Base-by-base conservation (phyloP, 495 filamentous ascomycete genomes). In the Aspergillus ellipticus region DNA sequence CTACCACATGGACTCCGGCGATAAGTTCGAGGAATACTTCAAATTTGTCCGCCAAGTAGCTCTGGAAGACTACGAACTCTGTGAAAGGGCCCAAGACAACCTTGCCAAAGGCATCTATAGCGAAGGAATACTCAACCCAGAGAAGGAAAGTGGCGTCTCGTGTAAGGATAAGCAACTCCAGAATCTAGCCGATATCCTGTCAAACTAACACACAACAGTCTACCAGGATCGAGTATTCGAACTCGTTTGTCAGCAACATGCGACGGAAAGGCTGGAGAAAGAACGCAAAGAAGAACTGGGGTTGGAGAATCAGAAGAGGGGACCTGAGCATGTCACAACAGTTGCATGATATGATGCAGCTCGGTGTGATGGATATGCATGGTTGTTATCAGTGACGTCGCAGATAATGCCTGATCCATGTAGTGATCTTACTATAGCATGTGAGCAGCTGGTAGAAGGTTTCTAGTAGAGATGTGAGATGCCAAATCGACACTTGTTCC, bases 31-130 rank as follows among this genome's bases (percentile, higher is more conserved):
- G 54, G 76, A 81, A 15, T 83, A 85, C 58, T 85, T 72, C 59
- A 78, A 77, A 28, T 85, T 85, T 56, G 79, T 83, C 17, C 71
- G 82, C 5, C 82, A 84, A 62, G 82, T 85, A 1, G 82, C 82
- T 0, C 64, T 79, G 61, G 82, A 85, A 55, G 82, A 85, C 52
- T 85, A 70, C 56, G 82, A 84, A 65, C 71, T 85, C 3, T 85
- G 82, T 56, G 80, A 84, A 61, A 80, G 74, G 49, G 81, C 81
- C 7, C 82, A 85, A 62, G 69, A 72, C 28, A 84, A 83, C 51
- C 64, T 85, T 17, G 68, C 76, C 29, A 75, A 67, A 26, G 82
- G 82, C 2, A 72, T 85, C 6, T 85, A 85, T 58, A 67, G 73
- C 2, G 82, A 85, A 61, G 82, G 82, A 0, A 76, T 85, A 10